A percentile compares a stretch with the other conserved stretches of the same genome.
phyloP scores from a whole-genome alignment of 805 yeast species.

The Kluyveromyces starmeri region DNA sequence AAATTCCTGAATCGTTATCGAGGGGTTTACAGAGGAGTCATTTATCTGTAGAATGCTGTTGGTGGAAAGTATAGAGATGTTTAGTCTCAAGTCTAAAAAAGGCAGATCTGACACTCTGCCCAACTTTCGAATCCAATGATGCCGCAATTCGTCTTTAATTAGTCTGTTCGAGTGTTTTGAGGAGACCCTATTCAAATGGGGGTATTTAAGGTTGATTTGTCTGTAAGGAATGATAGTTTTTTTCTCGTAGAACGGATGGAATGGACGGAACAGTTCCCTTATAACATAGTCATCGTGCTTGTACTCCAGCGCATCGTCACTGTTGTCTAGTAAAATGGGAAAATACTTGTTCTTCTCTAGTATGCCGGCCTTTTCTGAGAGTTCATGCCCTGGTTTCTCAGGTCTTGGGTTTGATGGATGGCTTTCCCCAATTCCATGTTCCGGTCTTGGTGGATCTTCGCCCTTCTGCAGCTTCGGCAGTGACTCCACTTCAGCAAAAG shows the following conservation, averaged over 20 bases:
- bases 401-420: background rate
- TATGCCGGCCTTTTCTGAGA: conserved; percentile 17
- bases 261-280: background rate
- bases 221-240: conserved; percentile 3
- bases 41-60: background rate
- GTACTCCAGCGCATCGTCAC: conserved; percentile 10
- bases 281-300: background rate
- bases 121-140: background rate
- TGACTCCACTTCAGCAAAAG: conserved; percentile 29
- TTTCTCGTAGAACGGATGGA: conserved; percentile 4
- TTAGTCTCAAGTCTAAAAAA: background rate
- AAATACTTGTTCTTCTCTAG: conserved; percentile 32
- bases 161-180: conserved; percentile 1
- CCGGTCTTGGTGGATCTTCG: background rate
- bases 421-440: background rate
- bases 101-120: background rate
- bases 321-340: conserved; percentile 27
- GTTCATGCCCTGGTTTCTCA: conserved; percentile 6
- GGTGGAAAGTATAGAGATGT: conserved; percentile 1
- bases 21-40: background rate
- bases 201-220: background rate
- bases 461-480: conserved; percentile 16
- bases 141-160: background rate
- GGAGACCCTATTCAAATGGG: background rate
- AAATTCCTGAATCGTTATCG: background rate